A percentile compares a stretch with the other conserved stretches of the same genome.
Conservation (phyloP, 768 basidiomycete genomes). For the Xerocomellus intermedius region DNA sequence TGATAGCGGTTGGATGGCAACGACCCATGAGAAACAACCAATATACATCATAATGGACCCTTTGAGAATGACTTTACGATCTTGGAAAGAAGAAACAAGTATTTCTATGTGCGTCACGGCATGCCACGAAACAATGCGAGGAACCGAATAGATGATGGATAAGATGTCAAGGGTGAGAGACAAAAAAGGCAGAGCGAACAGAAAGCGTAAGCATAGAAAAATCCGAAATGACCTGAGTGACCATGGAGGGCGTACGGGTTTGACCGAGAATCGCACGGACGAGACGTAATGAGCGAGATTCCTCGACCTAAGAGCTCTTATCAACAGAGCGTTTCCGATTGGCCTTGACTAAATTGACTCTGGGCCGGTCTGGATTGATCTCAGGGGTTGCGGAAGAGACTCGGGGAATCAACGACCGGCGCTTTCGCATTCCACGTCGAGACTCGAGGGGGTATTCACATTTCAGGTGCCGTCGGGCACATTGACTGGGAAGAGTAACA, state of each 20-base stretch:
- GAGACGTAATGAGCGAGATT: constrained; percentile 2
- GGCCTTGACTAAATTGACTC: constrained; percentile 21
- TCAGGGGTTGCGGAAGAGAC: constrained; percentile 27
- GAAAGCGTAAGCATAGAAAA: constrained; percentile 26
- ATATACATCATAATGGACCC: constrained; percentile 14
- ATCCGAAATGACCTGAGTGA: constrained; percentile 5
- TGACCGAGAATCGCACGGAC: constrained; percentile 10
- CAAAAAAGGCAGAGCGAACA: constrained; percentile 15
- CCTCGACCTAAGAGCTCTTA: constrained; percentile 22
- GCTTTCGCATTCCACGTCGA: constrained; percentile 61
- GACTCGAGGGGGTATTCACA: constrained; percentile 74
- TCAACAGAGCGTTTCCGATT: constrained; percentile 30
- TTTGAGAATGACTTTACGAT: constrained; percentile 11
- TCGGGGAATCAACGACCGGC: constrained; percentile 36
- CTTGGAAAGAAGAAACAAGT: neutral
- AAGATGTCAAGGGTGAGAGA: constrained; percentile 20
- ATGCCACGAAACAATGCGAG: constrained; percentile 18
- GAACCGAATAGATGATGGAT: constrained; percentile 33
- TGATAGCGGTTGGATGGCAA: constrained; percentile 6
- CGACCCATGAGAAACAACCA: constrained; percentile 18
- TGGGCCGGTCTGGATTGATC: constrained; percentile 23
- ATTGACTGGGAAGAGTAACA: constrained; percentile 52
- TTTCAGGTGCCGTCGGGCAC: constrained; percentile 62
- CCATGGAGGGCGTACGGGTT: neutral
- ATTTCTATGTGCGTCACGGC: constrained; percentile 30